Base-by-base conservation (phyloP, 148 eudicot genomes). In the Pharnaceum exiguum region DNA sequence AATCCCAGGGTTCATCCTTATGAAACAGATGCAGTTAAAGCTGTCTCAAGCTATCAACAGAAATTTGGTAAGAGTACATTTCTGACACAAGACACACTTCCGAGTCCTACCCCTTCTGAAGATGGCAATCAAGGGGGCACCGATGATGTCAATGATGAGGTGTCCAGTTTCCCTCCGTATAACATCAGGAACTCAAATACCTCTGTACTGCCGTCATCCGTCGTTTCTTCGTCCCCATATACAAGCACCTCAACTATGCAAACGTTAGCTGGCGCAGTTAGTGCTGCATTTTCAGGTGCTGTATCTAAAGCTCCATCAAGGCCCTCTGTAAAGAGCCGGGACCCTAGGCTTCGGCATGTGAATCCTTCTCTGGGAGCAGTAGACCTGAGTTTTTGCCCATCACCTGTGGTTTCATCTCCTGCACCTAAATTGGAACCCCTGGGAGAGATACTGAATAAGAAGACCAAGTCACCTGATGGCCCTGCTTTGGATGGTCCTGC, bases 61-160 rank as follows among this genome's bases (percentile, higher is more conserved):
- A 93, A 89, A 74, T 93, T 89, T 75, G 80, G 82, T 23, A 74
- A 71, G 59, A 76, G 71, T 68, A 66, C 95, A 19, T 80, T 83
- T 42, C 36, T 57, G 37, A 62, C 78, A 56, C 56, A 63, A 37
- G 94, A 89, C 43, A 76, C 68, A 52, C 91, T 93, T 66, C 99
- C 99, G 7, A 93, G 99, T 62, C 99, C 99, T 45, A 93, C 99
- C 60, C 99, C 96, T 59, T 89, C 95, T 18, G 91, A 86, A 62
- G 95, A 83, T 30, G 71, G 82, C 54, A 80, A 77, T 45, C 67
- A 59, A 35, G 84, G 71, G 47, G 80, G 69, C 51, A 23, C 56
- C 63, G 82, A 74, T 54, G 99, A 85, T 48, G 63, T 45, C 15
- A 61, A 71, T 63, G 95, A 73, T 44, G 99, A 93, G 71, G 81